Evolutionary conservation across 805 yeast species (phyloP).

Genomic region (Candida ficus): DNA sequence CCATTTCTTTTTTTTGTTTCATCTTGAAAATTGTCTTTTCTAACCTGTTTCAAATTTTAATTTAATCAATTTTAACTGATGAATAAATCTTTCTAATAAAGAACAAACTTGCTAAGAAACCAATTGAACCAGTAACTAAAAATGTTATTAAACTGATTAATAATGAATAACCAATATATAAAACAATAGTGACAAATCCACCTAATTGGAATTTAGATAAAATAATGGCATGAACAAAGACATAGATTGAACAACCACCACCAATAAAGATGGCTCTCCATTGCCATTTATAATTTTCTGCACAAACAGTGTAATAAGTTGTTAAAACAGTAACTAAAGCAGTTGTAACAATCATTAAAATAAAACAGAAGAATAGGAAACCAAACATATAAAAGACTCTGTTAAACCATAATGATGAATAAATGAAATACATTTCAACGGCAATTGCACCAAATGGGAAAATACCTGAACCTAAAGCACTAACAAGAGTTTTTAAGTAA

Average conservation of each 20-base stretch:
- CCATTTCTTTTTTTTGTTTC: too few species aligned
- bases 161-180: constrained; percentile 79
- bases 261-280: constrained; percentile 88
- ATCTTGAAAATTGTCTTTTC: too few species aligned
- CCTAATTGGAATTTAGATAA: constrained; percentile 66
- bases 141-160: constrained; percentile 69
- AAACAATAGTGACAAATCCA: constrained; percentile 68
- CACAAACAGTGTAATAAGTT: constrained; percentile 77
- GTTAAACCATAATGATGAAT: constrained; percentile 90
- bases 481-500: constrained; percentile 64
- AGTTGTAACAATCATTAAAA: constrained; percentile 79
- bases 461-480: constrained; percentile 75
- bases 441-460: constrained; percentile 95
- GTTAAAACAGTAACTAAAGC: constrained; percentile 73
- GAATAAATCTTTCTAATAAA: constrained; percentile 77
- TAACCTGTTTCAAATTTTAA: too few species aligned
- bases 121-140: constrained; percentile 82
- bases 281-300: constrained; percentile 96
- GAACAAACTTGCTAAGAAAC: constrained; percentile 67
- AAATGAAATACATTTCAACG: constrained; percentile 90
- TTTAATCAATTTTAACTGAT: constrained; percentile 78
- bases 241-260: constrained; percentile 84
- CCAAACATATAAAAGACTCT: constrained; percentile 97
- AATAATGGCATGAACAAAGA: constrained; percentile 76
- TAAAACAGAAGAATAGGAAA: constrained; percentile 81